Evolutionary conservation across 2,329 filamentous ascomycete genomes (phyloP).

Genomic region (Cryphonectria japonica): DNA sequence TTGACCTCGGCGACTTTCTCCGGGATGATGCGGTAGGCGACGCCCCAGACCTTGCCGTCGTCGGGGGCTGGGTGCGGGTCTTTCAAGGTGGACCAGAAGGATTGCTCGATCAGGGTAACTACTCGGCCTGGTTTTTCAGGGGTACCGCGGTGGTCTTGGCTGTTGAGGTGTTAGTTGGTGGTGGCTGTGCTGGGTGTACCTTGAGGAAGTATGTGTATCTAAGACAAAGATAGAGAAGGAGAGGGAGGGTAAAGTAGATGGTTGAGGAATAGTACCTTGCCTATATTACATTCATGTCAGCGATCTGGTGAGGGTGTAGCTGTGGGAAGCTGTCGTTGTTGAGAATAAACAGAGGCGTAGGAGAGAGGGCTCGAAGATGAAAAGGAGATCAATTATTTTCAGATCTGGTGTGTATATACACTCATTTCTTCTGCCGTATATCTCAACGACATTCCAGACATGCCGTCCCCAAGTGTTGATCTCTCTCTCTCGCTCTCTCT

Average conservation of each 20-base stretch:
- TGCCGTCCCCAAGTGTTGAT: neutral
- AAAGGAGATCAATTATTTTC: neutral
- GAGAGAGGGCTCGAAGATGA: neutral
- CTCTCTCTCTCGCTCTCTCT: no score
- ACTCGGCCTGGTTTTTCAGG: slow-evolving; percentile 86
- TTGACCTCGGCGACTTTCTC: slow-evolving; percentile 78
- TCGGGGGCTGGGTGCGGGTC: slow-evolving; percentile 65
- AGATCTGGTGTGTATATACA: slow-evolving; percentile 1
- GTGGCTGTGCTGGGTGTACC: neutral
- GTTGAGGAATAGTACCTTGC: slow-evolving; percentile 34
- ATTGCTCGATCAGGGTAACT: slow-evolving; percentile 85
- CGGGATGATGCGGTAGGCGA: slow-evolving; percentile 82
- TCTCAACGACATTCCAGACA: neutral
- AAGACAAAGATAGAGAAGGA: neutral
- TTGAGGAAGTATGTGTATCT: no score
- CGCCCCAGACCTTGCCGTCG: slow-evolving; percentile 77
- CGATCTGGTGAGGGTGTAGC: neutral
- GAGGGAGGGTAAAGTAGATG: neutral
- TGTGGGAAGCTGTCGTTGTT: neutral
- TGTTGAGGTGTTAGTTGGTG: slow-evolving; percentile 41
- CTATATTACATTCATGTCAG: slow-evolving; percentile 32
- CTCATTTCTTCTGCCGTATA: neutral
- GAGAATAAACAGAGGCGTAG: neutral
- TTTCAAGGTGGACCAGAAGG: slow-evolving; percentile 80
- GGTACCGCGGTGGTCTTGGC: slow-evolving; percentile 93